Evolutionary conservation across 2,329 filamentous ascomycete genomes (phyloP), one percentile per base, ranked within the genome.

Genomic region (Fusarium setosum): DNA sequence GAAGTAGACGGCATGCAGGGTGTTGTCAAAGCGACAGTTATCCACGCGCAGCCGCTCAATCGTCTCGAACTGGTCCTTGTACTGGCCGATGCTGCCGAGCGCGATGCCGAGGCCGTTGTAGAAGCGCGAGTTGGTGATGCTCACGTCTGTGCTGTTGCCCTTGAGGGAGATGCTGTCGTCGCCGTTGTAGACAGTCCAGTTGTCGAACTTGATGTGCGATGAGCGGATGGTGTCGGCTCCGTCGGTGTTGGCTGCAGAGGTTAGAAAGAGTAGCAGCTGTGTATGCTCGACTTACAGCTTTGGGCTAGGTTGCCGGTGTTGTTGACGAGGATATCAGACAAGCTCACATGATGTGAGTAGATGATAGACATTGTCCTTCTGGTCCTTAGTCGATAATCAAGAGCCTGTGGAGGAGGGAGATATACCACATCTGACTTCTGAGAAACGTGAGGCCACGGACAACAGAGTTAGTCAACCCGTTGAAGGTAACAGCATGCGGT

Each of bases 41-140:
- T 77, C 75, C 1, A 79, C 83, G 6, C 75, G 77, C 32, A 88
- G 76, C 55, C 82, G 80, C 67, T 85, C 79, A 12, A 89, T 78
- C 11, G 78, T 80, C 65, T 88, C 84, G 57, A 77, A 82, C 3
- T 72, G 62, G 10, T 75, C 80, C 1, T 80, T 74, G 60, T 85
- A 87, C 73, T 88, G 86, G 1, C 84, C 86, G 38, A 89, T 84
- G 24, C 81, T 85, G 3, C 86, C 86, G 15, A 89, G 79, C 3
- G 86, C 84, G n/a, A 88, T 75, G 3, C 85, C 84, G 4, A 81
- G 77, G 2, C 85, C 84, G 26, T 79, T 77, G 58, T 80, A 78
- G 70, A 87, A 86, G 5, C 75, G 77, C 47, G 75, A 80, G 70
- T 88, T 79, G 21, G 79, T 77, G 55, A 88, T 77, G 29, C 73